These are phyloP conservation scores for Neckera pumila DNA, from an alignment of 225 moss, liverwort and hornwort genomes.

Conservation along the genomic window DNA sequence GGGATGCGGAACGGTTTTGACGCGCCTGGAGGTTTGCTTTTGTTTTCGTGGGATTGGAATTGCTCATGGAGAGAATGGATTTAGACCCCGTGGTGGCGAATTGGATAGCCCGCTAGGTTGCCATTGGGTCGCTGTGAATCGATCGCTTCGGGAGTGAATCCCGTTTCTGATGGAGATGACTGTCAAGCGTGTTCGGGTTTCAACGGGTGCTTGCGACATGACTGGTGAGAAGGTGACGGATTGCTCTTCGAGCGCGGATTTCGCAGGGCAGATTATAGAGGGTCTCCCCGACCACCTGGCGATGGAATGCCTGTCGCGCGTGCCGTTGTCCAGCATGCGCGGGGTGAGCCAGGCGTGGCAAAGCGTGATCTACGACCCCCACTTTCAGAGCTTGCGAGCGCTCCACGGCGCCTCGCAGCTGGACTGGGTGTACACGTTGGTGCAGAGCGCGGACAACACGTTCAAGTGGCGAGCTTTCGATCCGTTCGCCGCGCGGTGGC, in stretches of 20 bases:
- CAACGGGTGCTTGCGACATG: background rate
- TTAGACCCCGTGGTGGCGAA: background rate
- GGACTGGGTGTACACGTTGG: slow-evolving; percentile 64
- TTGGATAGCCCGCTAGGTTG: background rate
- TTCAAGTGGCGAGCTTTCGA: slow-evolving; percentile 63
- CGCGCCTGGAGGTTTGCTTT: background rate
- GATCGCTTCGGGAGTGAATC: background rate
- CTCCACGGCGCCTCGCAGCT: background rate
- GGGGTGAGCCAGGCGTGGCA: slow-evolving; percentile 57
- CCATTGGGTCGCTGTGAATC: background rate
- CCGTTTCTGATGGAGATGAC: background rate
- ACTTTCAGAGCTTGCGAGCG: slow-evolving; percentile 26
- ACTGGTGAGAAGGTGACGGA: background rate
- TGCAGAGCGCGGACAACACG: slow-evolving; percentile 18
- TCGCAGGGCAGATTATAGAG: slow-evolving; percentile 18
- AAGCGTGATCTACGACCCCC: slow-evolving; percentile 23
- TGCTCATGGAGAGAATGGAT: background rate
- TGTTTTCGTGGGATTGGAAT: background rate
- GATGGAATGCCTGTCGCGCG: slow-evolving; percentile 54
- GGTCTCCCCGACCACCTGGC: slow-evolving; percentile 55
- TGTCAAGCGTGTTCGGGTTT: background rate
- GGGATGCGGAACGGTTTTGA: background rate
- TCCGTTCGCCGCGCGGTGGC: slow-evolving; percentile 40
- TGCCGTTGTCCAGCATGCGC: slow-evolving; percentile 26
- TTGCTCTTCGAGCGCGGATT: background rate